Conservation (phyloP, 2,329 filamentous ascomycete species). For the Ceratocystis albifundus region DNA sequence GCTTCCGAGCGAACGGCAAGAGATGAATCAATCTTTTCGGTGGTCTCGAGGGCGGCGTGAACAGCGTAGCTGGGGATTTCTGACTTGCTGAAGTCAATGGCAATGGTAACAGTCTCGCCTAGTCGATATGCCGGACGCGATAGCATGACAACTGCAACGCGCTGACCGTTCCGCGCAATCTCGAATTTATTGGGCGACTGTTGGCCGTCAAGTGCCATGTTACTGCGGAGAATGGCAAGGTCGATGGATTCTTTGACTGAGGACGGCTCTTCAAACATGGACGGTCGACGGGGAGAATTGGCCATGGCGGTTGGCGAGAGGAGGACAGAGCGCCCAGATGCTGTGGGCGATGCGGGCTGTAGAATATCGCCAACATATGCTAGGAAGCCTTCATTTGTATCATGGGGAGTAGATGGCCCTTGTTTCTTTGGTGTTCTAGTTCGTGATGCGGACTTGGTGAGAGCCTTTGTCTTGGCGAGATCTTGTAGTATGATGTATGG, state of each 20-base stretch:
- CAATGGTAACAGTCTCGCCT: constrained; percentile 74
- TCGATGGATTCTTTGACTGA: constrained; percentile 79
- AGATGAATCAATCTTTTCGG: constrained; percentile 67
- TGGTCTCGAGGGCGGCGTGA: constrained; percentile 72
- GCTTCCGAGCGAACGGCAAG: constrained; percentile 76
- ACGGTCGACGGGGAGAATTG: constrained; percentile 44
- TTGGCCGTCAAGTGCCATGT: constrained; percentile 52
- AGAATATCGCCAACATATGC: constrained; percentile 67
- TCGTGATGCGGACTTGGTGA: constrained; percentile 25
- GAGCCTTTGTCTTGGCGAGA: constrained; percentile 46
- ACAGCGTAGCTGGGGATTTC: constrained; percentile 77
- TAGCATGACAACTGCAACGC: constrained; percentile 83
- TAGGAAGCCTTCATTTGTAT: constrained; percentile 51
- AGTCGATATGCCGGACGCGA: constrained; percentile 79
- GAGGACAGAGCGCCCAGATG: constrained; percentile 43
- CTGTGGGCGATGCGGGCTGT: constrained; percentile 37
- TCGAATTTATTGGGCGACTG: constrained; percentile 89
- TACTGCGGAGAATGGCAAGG: constrained; percentile 76
- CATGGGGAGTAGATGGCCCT: constrained; percentile 27
- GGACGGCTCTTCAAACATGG: constrained; percentile 43
- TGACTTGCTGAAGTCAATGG: constrained; percentile 69
- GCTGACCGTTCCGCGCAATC: constrained; percentile 80
- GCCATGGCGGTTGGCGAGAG: constrained; percentile 58
- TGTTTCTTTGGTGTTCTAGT: constrained; percentile 28
- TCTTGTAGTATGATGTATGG: constrained; percentile 85